Conservation (phyloP, 1,284 basidiomycete genomes). For the Irpex sp. region DNA sequence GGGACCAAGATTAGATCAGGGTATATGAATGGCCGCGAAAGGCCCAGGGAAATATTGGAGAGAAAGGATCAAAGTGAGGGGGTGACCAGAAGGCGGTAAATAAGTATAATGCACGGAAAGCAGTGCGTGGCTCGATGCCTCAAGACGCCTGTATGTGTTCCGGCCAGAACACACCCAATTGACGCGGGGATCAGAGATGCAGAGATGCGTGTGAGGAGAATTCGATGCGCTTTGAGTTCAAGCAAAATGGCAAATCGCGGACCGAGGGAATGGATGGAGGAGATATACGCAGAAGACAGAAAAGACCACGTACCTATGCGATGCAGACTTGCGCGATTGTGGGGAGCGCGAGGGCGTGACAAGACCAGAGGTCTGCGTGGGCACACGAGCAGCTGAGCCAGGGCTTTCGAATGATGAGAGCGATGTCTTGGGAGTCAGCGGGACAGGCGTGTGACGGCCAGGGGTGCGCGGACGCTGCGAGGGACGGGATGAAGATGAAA, state of each 20-base stretch:
- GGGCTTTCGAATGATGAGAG: constrained; percentile 16
- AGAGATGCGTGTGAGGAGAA: constrained; percentile 3
- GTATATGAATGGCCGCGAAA: constrained; percentile 10
- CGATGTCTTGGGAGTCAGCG: constrained; percentile 18
- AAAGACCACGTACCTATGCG: constrained; percentile 24
- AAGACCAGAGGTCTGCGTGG: constrained; percentile 13
- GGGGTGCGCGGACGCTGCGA: constrained; percentile 1
- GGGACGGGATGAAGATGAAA: constrained; percentile 4
- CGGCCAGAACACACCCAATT: constrained; percentile 17
- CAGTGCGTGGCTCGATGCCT: constrained; percentile 8
- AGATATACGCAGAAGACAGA: constrained; percentile 15
- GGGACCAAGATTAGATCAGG: constrained; percentile 4
- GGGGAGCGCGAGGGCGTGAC: constrained; percentile 24
- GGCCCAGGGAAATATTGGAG: constrained; percentile 5
- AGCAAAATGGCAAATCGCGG: constrained; percentile 3
- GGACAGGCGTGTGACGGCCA: background rate
- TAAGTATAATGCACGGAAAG: constrained; percentile 4
- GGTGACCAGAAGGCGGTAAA: constrained; percentile 2
- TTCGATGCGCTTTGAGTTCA: constrained; percentile 22
- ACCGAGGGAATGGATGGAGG: constrained; percentile 9
- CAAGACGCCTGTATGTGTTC: constrained; percentile 18
- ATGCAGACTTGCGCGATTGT: constrained; percentile 18
- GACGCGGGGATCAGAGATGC: constrained; percentile 14
- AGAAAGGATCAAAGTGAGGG: constrained; percentile 4
- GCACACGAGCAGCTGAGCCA: constrained; percentile 10